Evolutionary conservation across 345 rosid genomes (phyloP).

Genomic region (Nephelium lappaceum): DNA sequence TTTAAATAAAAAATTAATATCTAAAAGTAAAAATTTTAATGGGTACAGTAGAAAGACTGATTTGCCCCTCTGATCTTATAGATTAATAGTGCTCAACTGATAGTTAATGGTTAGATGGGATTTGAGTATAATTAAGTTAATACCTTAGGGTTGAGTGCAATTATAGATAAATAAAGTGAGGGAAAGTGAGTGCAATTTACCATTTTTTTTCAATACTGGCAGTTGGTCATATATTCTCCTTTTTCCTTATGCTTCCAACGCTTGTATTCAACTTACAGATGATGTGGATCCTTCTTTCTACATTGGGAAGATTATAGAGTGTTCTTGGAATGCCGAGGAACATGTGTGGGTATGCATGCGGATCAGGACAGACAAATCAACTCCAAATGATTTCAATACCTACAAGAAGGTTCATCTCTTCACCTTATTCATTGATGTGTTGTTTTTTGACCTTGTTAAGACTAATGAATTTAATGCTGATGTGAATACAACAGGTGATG

Average conservation of each 20-base stretch:
- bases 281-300: conserved; percentile 64
- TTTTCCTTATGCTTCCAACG: background rate
- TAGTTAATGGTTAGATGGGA: too few relatives aligned
- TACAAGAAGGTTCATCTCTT: conserved; percentile 66
- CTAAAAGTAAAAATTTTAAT: too few relatives aligned
- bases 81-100: too few relatives aligned
- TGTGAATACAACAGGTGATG: conserved; percentile 65
- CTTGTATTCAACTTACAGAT: conserved; percentile 46
- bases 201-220: too few relatives aligned
- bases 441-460: background rate
- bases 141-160: too few relatives aligned
- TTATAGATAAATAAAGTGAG: too few relatives aligned
- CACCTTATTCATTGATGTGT: background rate
- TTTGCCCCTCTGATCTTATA: too few relatives aligned
- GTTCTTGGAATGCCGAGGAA: conserved; percentile 71
- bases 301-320: conserved; percentile 89
- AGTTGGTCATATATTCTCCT: background rate
- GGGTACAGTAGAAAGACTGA: too few relatives aligned
- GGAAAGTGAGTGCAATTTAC: too few relatives aligned
- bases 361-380: conserved; percentile 70
- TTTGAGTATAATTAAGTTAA: too few relatives aligned
- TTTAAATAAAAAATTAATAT: too few relatives aligned
- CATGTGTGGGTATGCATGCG: conserved; percentile 90
- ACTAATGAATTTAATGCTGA: conserved; percentile 7
- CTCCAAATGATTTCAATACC: conserved; percentile 89